phyloP scores from a whole-genome alignment of 2,329 filamentous ascomycete species.

The Gaeumannomyces sp. region DNA sequence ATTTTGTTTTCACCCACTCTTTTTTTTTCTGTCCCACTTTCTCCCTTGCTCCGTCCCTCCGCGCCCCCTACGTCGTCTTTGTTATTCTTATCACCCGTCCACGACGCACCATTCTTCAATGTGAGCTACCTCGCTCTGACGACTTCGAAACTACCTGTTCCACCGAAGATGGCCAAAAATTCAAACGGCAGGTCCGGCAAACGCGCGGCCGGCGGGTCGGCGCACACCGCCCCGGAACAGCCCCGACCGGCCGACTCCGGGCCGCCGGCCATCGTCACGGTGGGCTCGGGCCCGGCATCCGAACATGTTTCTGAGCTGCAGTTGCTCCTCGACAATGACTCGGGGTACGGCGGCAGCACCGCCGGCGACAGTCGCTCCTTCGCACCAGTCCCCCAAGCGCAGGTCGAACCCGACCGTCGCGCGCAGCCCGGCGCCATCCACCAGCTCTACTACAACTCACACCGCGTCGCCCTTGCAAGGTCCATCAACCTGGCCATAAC shows the following conservation, averaged over 20 bases:
- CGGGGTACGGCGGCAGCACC: conserved; percentile 82
- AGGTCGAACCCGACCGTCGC: conserved; percentile 57
- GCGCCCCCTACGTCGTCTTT: not conserved
- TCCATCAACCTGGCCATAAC: conserved; percentile 85
- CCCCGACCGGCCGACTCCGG: conserved; percentile 74
- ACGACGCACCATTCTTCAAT: not conserved
- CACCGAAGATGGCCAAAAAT: not conserved
- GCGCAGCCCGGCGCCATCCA: conserved; percentile 77
- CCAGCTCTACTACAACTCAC: conserved; percentile 92
- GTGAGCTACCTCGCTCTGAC: not conserved
- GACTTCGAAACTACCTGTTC: not conserved
- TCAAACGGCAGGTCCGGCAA: not conserved
- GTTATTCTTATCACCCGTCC: not conserved
- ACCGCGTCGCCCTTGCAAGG: conserved; percentile 77
- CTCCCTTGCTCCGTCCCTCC: not conserved
- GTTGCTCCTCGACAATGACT: conserved; percentile 77
- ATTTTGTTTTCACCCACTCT: not conserved
- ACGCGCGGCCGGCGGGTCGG: conserved; percentile 6
- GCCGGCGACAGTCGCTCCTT: conserved; percentile 43
- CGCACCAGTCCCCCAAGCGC: conserved; percentile 35
- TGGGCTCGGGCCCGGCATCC: conserved; percentile 75
- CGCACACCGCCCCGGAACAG: conserved; percentile 57
- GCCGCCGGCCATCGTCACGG: conserved; percentile 65
- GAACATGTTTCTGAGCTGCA: conserved; percentile 76
- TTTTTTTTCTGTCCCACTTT: not conserved